A percentile compares a stretch with the other conserved stretches of the same genome.
Conservation (phyloP, 768 basidiomycete genomes). For the Butyriboletus loyo region DNA sequence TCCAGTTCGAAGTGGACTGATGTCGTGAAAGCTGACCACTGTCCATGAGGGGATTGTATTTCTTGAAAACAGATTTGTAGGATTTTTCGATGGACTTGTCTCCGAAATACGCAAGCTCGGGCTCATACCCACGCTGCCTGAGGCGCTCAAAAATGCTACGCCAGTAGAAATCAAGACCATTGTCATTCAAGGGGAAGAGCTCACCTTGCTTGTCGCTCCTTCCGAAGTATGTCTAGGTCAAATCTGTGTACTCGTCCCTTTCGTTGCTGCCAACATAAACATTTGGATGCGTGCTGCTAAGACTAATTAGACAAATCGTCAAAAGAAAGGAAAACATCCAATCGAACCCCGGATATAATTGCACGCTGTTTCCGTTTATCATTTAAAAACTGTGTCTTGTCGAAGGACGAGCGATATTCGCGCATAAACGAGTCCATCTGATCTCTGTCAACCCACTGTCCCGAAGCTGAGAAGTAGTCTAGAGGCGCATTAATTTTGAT, state of each 20-base stretch:
- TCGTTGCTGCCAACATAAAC: constrained; percentile 6
- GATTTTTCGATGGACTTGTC: not conserved
- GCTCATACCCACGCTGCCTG: constrained; percentile 8
- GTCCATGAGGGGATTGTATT: constrained; percentile 10
- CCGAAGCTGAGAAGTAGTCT: not conserved
- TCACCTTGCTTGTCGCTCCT: constrained; percentile 11
- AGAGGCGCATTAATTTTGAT: not conserved
- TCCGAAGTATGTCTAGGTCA: constrained; percentile 9
- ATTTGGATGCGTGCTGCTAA: constrained; percentile 11
- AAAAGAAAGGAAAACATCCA: not conserved
- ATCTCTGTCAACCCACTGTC: constrained; percentile 9
- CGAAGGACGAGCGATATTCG: not conserved
- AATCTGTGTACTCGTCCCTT: constrained; percentile 9
- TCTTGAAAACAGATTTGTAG: constrained; percentile 6
- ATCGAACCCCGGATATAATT: constrained; percentile 2
- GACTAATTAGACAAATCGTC: not conserved
- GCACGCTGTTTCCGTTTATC: not conserved
- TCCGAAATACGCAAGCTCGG: constrained; percentile 8
- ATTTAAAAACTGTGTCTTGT: constrained; percentile 5
- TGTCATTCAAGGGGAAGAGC: not conserved
- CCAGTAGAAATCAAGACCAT: not conserved
- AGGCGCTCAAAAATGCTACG: constrained; percentile 19
- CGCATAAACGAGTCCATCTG: constrained; percentile 5
- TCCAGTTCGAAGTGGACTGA: too few species aligned
- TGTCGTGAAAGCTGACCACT: constrained; percentile 3